Percentiles rank a stretch among this genome's conserved stretches.
Conservation (phyloP, 2,329 filamentous ascomycete genomes). For the Leptographium lundbergii region DNA sequence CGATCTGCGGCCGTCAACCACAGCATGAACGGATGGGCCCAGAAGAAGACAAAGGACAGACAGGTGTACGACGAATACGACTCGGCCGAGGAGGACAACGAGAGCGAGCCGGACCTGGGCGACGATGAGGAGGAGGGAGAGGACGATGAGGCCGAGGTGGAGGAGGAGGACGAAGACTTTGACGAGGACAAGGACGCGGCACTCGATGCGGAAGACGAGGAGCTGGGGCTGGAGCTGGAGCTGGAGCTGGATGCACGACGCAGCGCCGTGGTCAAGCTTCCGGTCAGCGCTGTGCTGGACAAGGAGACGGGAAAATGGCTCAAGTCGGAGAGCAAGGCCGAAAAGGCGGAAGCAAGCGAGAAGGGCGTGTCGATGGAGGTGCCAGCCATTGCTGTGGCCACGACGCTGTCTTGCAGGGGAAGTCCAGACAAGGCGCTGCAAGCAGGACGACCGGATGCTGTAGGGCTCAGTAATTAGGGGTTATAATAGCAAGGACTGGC, state of each 20-base stretch:
- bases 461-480: neutral
- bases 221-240: slow-evolving; percentile 31
- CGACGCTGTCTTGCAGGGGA: slow-evolving; percentile 22
- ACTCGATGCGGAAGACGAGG: slow-evolving; percentile 46
- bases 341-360: neutral
- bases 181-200: slow-evolving; percentile 47
- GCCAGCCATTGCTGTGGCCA: slow-evolving; percentile 39
- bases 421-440: slow-evolving; percentile 35
- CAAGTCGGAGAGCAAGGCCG: slow-evolving; percentile 12
- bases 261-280: slow-evolving; percentile 66
- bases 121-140: slow-evolving; percentile 60
- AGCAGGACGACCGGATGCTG: slow-evolving; percentile 23
- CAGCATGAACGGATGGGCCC: slow-evolving; percentile 35
- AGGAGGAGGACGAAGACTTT: slow-evolving; percentile 44
- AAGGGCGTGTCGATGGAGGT: slow-evolving; percentile 6
- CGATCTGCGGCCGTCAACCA: slow-evolving; percentile 37
- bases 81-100: slow-evolving; percentile 48
- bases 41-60: slow-evolving; percentile 27
- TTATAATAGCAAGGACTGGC: neutral
- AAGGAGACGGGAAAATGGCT: slow-evolving; percentile 19
- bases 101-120: slow-evolving; percentile 61
- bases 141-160: slow-evolving; percentile 54
- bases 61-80: slow-evolving; percentile 37
- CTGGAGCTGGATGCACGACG: slow-evolving; percentile 23
- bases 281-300: slow-evolving; percentile 31